Conservation (phyloP, 2,329 filamentous ascomycete genomes). For the Scedosporium apiospermum region DNA sequence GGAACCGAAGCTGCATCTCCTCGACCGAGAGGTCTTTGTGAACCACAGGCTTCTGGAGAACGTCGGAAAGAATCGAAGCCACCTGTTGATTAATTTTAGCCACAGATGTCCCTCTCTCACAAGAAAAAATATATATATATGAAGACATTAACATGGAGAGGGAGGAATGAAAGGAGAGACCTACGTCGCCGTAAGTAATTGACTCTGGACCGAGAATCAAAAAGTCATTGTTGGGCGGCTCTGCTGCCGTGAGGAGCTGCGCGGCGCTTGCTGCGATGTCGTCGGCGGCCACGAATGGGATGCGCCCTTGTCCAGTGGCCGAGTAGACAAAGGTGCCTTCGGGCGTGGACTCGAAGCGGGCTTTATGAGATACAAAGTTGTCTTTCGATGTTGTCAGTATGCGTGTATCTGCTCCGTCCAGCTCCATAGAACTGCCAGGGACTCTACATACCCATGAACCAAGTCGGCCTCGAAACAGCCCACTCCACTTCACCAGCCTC, state of each 20-base stretch:
- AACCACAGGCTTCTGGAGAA: constrained; percentile 21
- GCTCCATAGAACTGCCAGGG: not conserved
- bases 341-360: constrained; percentile 18
- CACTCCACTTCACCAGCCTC: constrained; percentile 26
- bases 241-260: constrained; percentile 25
- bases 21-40: constrained; percentile 22
- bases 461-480: constrained; percentile 33
- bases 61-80: constrained; percentile 21
- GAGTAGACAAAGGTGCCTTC: constrained; percentile 31
- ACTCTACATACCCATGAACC: constrained; percentile 32
- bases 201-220: constrained; percentile 26
- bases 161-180: constrained; percentile 1
- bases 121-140: too few species aligned
- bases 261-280: constrained; percentile 37
- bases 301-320: constrained; percentile 29
- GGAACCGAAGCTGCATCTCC: constrained; percentile 17
- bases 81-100: constrained; percentile 14
- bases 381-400: not conserved
- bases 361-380: not conserved
- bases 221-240: constrained; percentile 30
- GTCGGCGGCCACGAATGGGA: constrained; percentile 35
- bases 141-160: not conserved
- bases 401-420: not conserved
- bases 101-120: too few species aligned
- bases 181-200: constrained; percentile 23